Conservation (phyloP, 495 filamentous ascomycete species). For the Friedmanniomyces simplex region DNA sequence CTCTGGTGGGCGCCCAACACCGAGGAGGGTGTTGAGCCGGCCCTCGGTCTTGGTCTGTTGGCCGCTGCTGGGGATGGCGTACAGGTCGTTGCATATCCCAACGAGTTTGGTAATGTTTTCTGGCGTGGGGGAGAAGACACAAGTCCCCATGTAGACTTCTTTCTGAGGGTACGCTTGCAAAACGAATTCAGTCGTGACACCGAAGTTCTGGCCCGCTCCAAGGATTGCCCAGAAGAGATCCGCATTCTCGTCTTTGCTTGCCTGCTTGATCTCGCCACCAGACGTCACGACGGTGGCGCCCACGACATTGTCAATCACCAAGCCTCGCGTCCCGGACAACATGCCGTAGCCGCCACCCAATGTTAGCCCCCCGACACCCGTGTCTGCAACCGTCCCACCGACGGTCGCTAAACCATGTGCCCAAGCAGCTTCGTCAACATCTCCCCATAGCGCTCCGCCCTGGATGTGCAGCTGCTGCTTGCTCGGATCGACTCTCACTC, state of each 20-base stretch:
- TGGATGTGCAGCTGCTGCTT: conserved; percentile 39
- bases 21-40: conserved; percentile 29
- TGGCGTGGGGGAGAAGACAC: conserved; percentile 33
- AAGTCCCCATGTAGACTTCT: conserved; percentile 38
- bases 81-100: conserved; percentile 33
- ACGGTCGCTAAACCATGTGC: conserved; percentile 44
- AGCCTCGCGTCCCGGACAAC: conserved; percentile 40
- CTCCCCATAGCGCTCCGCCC: conserved; percentile 46
- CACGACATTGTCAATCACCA: conserved; percentile 44
- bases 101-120: conserved; percentile 34
- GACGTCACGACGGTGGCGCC: conserved; percentile 41
- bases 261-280: conserved; percentile 36
- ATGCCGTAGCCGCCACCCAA: conserved; percentile 50
- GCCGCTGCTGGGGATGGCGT: not conserved
- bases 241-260: conserved; percentile 28
- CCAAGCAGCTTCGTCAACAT: conserved; percentile 44
- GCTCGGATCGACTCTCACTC: conserved; percentile 37
- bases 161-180: conserved; percentile 38
- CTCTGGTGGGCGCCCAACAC: conserved; percentile 34
- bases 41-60: conserved; percentile 17
- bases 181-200: conserved; percentile 36
- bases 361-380: conserved; percentile 49
- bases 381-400: conserved; percentile 51
- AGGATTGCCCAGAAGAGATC: conserved; percentile 33
- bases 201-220: conserved; percentile 33